Base-by-base conservation (phyloP, 495 filamentous ascomycete genomes). In the Aspergillus sclerotiicarbonarius region DNA sequence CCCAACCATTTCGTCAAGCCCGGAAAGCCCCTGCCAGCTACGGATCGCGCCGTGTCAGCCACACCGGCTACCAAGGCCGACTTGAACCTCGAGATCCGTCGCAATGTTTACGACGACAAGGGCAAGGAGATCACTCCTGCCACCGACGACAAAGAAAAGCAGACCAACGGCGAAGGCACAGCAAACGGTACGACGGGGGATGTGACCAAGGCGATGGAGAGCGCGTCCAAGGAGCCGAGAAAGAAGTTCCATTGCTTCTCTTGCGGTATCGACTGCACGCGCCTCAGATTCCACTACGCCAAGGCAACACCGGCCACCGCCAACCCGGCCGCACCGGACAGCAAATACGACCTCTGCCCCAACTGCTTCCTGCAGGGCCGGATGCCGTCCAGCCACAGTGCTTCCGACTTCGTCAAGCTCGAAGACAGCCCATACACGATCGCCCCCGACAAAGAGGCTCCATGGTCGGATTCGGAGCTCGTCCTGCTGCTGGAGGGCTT, bases 71-170 rank as follows among this genome's bases (percentile, higher is more conserved):
- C 86, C 41, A 96, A 94, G 72, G 76, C 84, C 16, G 91, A 96
- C 60, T 76, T 90, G 51, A 96, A 92, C 69, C 80, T 96, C 33
- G 90, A 96, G 67, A 85, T 96, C 56, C 89, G 91, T 44, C 91
- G 95, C 50, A 96, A 96, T 67, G 89, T 97, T 57, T 98, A 97
- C 72, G 95, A 98, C 60, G 81, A 90, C 50, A 93, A 88, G 59
- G 92, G 91, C 53, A 96, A 93, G 73, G 90, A 91, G 60, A 81
- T 88, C 25, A 84, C 82, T 5, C 67, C 78, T n/a, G 76, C 73
- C n/a, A 71, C 69, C 29, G 81, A 80, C 31, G 84, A 79, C 25
- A 83, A 85, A 66, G 65, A 83, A 30, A 88, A 88, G 67, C 81
- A 91, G 61, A 81, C 88, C 3, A 96, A 96, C 62, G 92, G 92